A percentile compares a stretch with the other conserved stretches of the same genome.
These are phyloP conservation scores for Phaeosphaeriaceae sp. DNA, from an alignment of 2,329 filamentous ascomycete genomes.

Conservation along the genomic window DNA sequence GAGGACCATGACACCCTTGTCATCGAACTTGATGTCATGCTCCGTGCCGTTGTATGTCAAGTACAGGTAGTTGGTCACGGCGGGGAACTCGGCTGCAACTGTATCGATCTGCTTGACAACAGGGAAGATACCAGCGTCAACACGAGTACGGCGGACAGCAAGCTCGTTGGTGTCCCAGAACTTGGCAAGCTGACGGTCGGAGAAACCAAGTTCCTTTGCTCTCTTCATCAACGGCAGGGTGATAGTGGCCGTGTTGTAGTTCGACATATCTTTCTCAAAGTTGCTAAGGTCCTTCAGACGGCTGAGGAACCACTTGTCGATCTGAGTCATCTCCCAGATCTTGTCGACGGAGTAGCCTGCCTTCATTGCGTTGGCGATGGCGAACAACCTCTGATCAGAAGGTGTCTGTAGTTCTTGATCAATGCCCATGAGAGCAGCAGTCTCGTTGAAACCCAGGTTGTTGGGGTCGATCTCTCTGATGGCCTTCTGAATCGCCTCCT, in stretches of 20 bases:
- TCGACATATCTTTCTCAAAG: slow-evolving; percentile 81
- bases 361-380: slow-evolving; percentile 97
- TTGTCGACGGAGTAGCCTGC: slow-evolving; percentile 92
- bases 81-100: slow-evolving; percentile 94
- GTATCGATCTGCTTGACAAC: slow-evolving; percentile 99
- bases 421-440: slow-evolving; percentile 85
- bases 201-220: slow-evolving; percentile 94
- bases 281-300: slow-evolving; percentile 90
- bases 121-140: slow-evolving; percentile 86
- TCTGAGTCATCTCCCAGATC: slow-evolving; percentile 98
- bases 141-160: slow-evolving; percentile 80
- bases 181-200: slow-evolving; percentile 88
- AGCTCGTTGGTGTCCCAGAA: slow-evolving; percentile 96
- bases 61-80: slow-evolving; percentile 94
- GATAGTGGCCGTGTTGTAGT: slow-evolving; percentile 71
- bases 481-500: slow-evolving; percentile 98
- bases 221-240: slow-evolving; percentile 74
- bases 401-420: slow-evolving; percentile 96
- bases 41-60: slow-evolving; percentile 92
- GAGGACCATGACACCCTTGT: slow-evolving; percentile 94
- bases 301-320: slow-evolving; percentile 97
- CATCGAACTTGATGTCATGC: slow-evolving; percentile 83
- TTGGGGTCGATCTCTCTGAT: slow-evolving; percentile 95
- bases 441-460: slow-evolving; percentile 94
- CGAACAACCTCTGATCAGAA: slow-evolving; percentile 95